phyloP scores from a whole-genome alignment of 768 basidiomycete species.

The Boletus insuetus region DNA sequence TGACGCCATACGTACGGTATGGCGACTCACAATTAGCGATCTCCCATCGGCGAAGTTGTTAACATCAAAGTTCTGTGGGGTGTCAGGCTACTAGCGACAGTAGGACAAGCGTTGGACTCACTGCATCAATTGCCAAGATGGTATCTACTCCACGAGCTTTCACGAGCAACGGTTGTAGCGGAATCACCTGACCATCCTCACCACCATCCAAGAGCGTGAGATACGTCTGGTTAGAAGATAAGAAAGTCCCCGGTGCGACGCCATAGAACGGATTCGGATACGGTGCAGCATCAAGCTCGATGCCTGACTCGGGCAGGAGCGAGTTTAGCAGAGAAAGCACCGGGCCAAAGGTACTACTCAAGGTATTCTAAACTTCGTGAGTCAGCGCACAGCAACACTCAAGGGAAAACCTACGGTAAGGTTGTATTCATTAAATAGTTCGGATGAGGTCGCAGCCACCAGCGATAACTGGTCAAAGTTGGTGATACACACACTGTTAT shows the following conservation, averaged over 20 bases:
- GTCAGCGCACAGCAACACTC: neutral
- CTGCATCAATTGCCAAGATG: slow-evolving; percentile 49
- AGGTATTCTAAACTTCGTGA: slow-evolving; percentile 3
- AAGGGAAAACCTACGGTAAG: slow-evolving; percentile 19
- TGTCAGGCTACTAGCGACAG: neutral
- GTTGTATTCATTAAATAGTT: slow-evolving; percentile 34
- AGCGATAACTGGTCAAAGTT: slow-evolving; percentile 35
- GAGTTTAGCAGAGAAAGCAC: slow-evolving; percentile 15
- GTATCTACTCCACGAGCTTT: slow-evolving; percentile 45
- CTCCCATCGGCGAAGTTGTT: slow-evolving; percentile 23
- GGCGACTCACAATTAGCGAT: slow-evolving; percentile 24
- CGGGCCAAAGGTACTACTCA: slow-evolving; percentile 8
- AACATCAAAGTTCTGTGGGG: slow-evolving; percentile 10
- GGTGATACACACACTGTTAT: slow-evolving; percentile 30
- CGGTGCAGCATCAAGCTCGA: slow-evolving; percentile 31
- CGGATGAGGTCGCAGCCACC: slow-evolving; percentile 41
- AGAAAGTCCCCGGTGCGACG: slow-evolving; percentile 33
- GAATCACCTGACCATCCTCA: slow-evolving; percentile 42
- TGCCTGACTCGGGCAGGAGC: slow-evolving; percentile 21
- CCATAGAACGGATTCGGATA: slow-evolving; percentile 40
- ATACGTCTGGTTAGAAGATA: slow-evolving; percentile 31
- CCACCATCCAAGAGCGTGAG: slow-evolving; percentile 40
- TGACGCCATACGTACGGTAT: neutral
- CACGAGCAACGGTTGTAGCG: slow-evolving; percentile 49
- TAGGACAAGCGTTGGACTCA: slow-evolving; percentile 9